Evolutionary conservation across 1,284 basidiomycete species (phyloP).

Genomic region (Stereum hirsutum): DNA sequence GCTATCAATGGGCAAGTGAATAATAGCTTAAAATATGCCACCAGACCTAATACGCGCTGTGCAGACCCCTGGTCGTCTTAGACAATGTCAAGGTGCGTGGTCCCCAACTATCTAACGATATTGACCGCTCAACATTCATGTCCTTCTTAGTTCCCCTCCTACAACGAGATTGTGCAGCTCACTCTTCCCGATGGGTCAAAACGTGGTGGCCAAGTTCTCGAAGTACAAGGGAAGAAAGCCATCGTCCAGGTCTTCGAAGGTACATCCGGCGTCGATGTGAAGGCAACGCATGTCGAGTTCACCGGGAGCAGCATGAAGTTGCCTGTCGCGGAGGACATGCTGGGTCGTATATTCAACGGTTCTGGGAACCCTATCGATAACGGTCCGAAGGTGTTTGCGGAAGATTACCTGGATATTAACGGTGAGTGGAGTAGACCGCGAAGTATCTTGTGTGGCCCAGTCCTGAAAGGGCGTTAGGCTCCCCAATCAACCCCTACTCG

Average conservation of each 20-base stretch:
- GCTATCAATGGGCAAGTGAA: constrained; percentile 76
- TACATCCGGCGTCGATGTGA: constrained; percentile 96
- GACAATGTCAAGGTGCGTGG: constrained; percentile 91
- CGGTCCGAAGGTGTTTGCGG: constrained; percentile 97
- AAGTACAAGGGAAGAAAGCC: constrained; percentile 98
- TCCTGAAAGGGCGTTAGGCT: constrained; percentile 46
- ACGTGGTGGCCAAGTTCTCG: constrained; percentile 95
- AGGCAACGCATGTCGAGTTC: constrained; percentile 96
- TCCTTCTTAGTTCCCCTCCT: constrained; percentile 81
- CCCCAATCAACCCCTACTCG: constrained; percentile 98
- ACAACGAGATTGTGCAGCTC: constrained; percentile 97
- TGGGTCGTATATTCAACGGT: constrained; percentile 99
- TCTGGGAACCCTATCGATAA: constrained; percentile 98
- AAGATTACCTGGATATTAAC: constrained; percentile 99
- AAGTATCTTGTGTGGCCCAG: background rate
- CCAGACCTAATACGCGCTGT: constrained; percentile 12
- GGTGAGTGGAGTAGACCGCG: constrained; percentile 40
- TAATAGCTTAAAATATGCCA: constrained; percentile 3
- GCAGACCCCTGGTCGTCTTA: constrained; percentile 87
- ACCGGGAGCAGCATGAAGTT: constrained; percentile 98
- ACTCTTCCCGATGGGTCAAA: constrained; percentile 94
- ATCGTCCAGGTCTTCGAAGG: constrained; percentile 99
- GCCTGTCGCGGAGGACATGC: constrained; percentile 99
- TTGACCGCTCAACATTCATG: constrained; percentile 7
- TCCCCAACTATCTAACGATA: constrained; percentile 6